phyloP scores from a whole-genome alignment of 768 basidiomycete genomes.

The Termitomyces heimii region DNA sequence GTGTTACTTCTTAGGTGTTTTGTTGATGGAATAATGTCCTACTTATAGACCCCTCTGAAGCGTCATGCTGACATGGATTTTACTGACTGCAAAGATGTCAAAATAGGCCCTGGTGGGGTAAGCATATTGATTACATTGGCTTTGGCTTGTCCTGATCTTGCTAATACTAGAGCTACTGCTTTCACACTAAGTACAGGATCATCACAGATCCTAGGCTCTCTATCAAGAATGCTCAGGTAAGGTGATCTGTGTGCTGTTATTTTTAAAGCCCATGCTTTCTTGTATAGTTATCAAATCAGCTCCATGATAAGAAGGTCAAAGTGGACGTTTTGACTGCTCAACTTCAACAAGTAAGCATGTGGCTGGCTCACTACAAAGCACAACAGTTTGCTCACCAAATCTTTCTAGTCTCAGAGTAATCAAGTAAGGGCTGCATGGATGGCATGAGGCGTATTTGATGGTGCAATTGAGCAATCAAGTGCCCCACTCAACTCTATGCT shows the following conservation, averaged over 20 bases:
- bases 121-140: too few relatives aligned
- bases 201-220: background rate
- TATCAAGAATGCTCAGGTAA: background rate
- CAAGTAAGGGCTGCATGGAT: background rate
- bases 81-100: too few relatives aligned
- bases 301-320: background rate
- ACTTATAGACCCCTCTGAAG: too few relatives aligned
- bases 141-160: too few relatives aligned
- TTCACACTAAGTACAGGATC: too few relatives aligned
- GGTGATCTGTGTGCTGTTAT: background rate
- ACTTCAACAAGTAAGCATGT: background rate
- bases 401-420: background rate
- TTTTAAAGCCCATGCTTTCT: background rate
- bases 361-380: too few relatives aligned
- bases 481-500: background rate
- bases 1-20: too few relatives aligned
- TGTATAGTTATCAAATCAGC: background rate
- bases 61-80: too few relatives aligned
- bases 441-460: background rate
- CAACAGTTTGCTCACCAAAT: background rate
- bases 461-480: background rate
- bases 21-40: too few relatives aligned
- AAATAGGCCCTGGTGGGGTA: too few relatives aligned
- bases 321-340: background rate
- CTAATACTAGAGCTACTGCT: too few relatives aligned